phyloP scores from a whole-genome alignment of 1,139 yeast genomes.

The Suhomyces chickasaworum region DNA sequence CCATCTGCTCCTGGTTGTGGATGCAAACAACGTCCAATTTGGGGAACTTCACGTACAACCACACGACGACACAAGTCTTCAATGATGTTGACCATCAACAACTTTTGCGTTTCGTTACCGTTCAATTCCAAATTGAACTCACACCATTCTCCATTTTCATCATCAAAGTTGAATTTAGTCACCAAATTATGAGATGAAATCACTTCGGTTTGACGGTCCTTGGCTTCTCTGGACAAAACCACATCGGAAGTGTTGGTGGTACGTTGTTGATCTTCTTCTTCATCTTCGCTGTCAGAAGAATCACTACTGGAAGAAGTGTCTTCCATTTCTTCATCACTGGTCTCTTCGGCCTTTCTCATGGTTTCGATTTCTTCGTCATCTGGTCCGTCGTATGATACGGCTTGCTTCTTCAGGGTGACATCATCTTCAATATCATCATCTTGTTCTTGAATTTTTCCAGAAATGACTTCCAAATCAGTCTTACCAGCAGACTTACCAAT shows the following conservation, averaged over 20 bases:
- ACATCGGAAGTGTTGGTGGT: conserved; percentile 15
- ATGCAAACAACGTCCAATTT: conserved; percentile 90
- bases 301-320: conserved; percentile 40
- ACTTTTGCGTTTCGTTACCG: conserved; percentile 78
- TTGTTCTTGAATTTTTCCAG: conserved; percentile 31
- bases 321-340: conserved; percentile 61
- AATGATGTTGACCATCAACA: conserved; percentile 94
- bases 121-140: conserved; percentile 82
- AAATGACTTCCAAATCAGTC: conserved; percentile 48
- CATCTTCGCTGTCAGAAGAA: conserved; percentile 24
- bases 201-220: conserved; percentile 83
- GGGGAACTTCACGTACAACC: conserved; percentile 90
- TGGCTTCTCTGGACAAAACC: conserved; percentile 59
- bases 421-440: conserved; percentile 57
- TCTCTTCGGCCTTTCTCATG: conserved; percentile 78
- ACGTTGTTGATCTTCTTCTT: conserved; percentile 31
- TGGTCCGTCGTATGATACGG: conserved; percentile 91
- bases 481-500: conserved; percentile 76
- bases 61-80: conserved; percentile 89
- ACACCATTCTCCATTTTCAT: conserved; percentile 88
- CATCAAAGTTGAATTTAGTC: conserved; percentile 86
- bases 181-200: conserved; percentile 71
- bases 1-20: conserved; percentile 65
- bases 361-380: conserved; percentile 91
- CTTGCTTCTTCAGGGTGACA: conserved; percentile 70